phyloP scores from a whole-genome alignment of 345 rosid genomes.

The Eucalyptus erythrocorys region DNA sequence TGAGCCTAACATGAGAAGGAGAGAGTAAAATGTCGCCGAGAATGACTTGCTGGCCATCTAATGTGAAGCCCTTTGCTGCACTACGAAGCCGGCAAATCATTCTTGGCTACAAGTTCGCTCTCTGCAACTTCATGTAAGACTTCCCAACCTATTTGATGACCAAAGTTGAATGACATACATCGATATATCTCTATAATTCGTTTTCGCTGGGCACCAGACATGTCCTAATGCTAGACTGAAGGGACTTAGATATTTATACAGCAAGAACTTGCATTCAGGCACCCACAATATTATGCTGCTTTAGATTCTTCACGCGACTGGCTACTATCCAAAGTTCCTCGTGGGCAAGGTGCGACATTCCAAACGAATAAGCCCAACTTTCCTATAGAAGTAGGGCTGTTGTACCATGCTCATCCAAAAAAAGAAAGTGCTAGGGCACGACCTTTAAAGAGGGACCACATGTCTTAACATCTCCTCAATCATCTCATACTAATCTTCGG shows the following conservation, averaged over 20 bases:
- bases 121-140: background rate
- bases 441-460: background rate
- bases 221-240: background rate
- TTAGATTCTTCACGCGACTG: background rate
- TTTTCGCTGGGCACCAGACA: background rate
- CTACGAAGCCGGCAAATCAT: background rate
- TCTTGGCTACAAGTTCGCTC: background rate
- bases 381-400: background rate
- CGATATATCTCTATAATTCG: too few relatives aligned
- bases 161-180: background rate
- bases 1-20: background rate
- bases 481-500: background rate
- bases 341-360: background rate
- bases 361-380: background rate
- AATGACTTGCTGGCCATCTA: background rate
- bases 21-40: background rate
- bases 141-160: background rate
- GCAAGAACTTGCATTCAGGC: background rate
- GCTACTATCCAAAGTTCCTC: background rate
- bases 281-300: background rate
- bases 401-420: background rate
- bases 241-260: background rate
- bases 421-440: background rate
- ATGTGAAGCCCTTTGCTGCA: background rate
- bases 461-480: background rate